A percentile compares a stretch with the other conserved stretches of the same genome.
Conservation (phyloP, 208 protist species). For the Angomonas deanei region DNA sequence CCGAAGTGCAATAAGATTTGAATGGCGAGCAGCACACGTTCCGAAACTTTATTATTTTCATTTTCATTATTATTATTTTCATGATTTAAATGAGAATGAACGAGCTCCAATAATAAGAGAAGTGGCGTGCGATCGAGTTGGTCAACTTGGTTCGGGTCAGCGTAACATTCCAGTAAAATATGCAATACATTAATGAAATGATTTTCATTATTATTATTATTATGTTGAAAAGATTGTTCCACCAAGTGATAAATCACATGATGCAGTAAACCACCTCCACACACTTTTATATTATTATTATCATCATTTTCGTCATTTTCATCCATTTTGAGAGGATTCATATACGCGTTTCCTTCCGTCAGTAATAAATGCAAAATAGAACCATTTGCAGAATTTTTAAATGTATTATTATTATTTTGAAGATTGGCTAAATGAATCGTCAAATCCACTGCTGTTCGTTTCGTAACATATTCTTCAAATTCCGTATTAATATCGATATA, state of each 20-base stretch:
- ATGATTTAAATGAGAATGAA: background rate
- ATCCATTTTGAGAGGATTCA: slow-evolving; percentile 32
- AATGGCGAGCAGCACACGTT: slow-evolving; percentile 21
- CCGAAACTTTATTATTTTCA: background rate
- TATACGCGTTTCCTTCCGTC: slow-evolving; percentile 36
- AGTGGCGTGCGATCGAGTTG: slow-evolving; percentile 58
- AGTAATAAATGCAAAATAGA: slow-evolving; percentile 40
- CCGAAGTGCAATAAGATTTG: slow-evolving; percentile 44
- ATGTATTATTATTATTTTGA: background rate
- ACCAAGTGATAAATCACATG: background rate
- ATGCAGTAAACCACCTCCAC: background rate
- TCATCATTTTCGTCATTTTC: slow-evolving; percentile 28
- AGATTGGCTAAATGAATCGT: slow-evolving; percentile 9
- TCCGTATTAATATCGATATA: slow-evolving; percentile 45
- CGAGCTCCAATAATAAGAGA: slow-evolving; percentile 26
- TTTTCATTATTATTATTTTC: slow-evolving; percentile 1
- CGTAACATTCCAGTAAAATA: slow-evolving; percentile 56
- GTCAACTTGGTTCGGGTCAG: slow-evolving; percentile 62
- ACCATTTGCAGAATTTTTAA: background rate
- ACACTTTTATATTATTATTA: slow-evolving; percentile 27
- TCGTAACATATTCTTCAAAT: slow-evolving; percentile 30
- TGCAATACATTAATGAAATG: background rate
- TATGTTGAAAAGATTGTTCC: too few relatives aligned
- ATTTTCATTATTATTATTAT: too few relatives aligned
- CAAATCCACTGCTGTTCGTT: slow-evolving; percentile 63